Conservation (phyloP, 2,329 filamentous ascomycete genomes). For the Pyricularia pennisetigena region DNA sequence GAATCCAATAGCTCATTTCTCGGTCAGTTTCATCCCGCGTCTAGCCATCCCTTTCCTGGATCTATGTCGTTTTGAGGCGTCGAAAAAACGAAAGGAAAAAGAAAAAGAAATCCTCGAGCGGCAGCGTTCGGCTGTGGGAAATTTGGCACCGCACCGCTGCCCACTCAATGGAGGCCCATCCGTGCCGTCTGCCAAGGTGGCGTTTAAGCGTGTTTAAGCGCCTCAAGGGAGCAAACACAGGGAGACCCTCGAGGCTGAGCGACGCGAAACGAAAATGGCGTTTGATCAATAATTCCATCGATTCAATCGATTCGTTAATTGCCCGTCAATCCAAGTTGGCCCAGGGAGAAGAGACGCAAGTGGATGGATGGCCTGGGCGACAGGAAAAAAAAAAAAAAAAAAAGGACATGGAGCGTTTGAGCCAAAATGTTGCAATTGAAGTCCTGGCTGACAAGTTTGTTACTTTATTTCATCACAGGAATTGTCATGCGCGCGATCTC, state of each 20-base stretch:
- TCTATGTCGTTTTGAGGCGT: background rate
- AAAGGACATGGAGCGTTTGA: background rate
- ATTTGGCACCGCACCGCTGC: background rate
- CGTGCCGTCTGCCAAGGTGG: background rate
- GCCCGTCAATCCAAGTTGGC: background rate
- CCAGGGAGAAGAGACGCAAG: background rate
- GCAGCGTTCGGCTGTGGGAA: background rate
- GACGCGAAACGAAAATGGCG: background rate
- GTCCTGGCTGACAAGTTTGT: background rate
- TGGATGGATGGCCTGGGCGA: background rate
- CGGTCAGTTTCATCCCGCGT: background rate
- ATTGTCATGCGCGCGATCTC: background rate
- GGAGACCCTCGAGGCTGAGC: background rate
- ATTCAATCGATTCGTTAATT: background rate
- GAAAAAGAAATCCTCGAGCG: background rate
- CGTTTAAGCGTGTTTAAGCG: background rate
- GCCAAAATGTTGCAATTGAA: background rate
- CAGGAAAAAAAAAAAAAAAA: background rate
- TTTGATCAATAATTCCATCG: background rate
- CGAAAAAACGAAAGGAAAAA: background rate
- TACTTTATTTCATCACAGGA: background rate
- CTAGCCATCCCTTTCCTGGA: background rate
- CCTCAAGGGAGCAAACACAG: constrained; percentile 1
- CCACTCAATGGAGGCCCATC: background rate
- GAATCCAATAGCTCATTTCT: background rate